Evolutionary conservation across 2,329 filamentous ascomycete species (phyloP).

Genomic region (Grosmannia penicillata): DNA sequence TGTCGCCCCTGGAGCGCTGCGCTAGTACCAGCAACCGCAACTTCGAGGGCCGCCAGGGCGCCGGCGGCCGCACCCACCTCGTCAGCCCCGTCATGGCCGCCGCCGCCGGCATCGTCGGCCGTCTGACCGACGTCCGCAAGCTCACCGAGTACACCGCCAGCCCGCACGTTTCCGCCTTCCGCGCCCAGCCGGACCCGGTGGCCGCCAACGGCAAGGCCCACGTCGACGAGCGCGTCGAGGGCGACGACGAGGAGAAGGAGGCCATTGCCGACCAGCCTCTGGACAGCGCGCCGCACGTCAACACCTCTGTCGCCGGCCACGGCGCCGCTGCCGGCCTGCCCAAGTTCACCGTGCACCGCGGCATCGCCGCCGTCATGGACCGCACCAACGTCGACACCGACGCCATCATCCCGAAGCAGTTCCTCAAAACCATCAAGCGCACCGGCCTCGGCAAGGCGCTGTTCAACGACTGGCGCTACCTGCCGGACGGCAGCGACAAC

Average conservation of each 20-base stretch:
- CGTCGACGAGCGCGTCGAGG: constrained; percentile 35
- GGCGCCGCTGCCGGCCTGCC: constrained; percentile 51
- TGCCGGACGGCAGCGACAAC: constrained; percentile 59
- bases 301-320: constrained; percentile 36
- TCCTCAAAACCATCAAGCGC: constrained; percentile 97
- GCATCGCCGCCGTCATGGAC: constrained; percentile 76
- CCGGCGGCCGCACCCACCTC: constrained; percentile 78
- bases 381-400: constrained; percentile 94
- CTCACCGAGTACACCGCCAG: constrained; percentile 46
- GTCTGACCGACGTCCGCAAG: constrained; percentile 81
- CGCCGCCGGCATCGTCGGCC: constrained; percentile 76
- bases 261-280: constrained; percentile 42
- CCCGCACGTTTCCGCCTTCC: constrained; percentile 44
- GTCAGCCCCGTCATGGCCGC: constrained; percentile 98
- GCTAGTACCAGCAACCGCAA: constrained; percentile 95
- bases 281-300: constrained; percentile 48
- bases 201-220: constrained; percentile 23
- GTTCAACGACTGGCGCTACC: constrained; percentile 74
- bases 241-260: constrained; percentile 38
- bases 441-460: constrained; percentile 80
- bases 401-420: constrained; percentile 97
- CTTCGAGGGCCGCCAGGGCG: constrained; percentile 92
- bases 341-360: constrained; percentile 72
- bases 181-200: constrained; percentile 12
- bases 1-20: constrained; percentile 82